Evolutionary conservation across 495 filamentous ascomycete genomes (phyloP), one percentile per base, ranked within the genome.

Genomic region (Echria macrotheca): DNA sequence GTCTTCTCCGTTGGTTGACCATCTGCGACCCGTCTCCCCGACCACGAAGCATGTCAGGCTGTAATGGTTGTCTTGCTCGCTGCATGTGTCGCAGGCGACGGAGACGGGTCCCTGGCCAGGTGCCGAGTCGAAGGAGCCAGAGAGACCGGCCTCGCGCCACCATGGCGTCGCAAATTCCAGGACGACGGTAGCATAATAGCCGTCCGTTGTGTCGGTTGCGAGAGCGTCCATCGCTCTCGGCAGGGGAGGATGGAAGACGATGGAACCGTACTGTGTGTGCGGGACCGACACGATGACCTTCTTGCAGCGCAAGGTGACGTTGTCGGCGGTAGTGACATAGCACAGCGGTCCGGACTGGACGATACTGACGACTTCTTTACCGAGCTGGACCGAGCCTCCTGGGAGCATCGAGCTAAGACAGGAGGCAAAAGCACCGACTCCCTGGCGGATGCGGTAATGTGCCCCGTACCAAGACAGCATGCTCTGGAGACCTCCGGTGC

Each of bases 391-490:
- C 12, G 33, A 6, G 4, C 21, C 26, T 1, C 11, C 1, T 1
- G 54, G 50, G 14, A 57, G 44, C 7, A 45, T 26, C 4, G 8
- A 22, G 1, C 17, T 39, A 0, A 57, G 25, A 23, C 18, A n/a
- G n/a, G n/a, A n/a, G n/a, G n/a, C n/a, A n/a, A n/a, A n/a, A n/a
- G n/a, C n/a, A n/a, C n/a, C n/a, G n/a, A n/a, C n/a, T n/a, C n/a
- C n/a, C 17, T 61, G 61, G 15, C 75, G 50, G 4, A 77, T 66
- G 0, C 73, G 59, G 45, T 73, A 61, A 43, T 77, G 74, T 0
- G 60, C 75, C 0, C 74, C 75, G 31, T 66, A 40, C 17, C 65
- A 63, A 0, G 72, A 74, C 0, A 63, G 49, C 45, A 77, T 61
- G n/a, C 64, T 54, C 14, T 69, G 29, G 4, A 79, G 49, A 0